Evolutionary conservation across 179 eudicot species (phyloP).

Genomic region (Beta macrorhiza): DNA sequence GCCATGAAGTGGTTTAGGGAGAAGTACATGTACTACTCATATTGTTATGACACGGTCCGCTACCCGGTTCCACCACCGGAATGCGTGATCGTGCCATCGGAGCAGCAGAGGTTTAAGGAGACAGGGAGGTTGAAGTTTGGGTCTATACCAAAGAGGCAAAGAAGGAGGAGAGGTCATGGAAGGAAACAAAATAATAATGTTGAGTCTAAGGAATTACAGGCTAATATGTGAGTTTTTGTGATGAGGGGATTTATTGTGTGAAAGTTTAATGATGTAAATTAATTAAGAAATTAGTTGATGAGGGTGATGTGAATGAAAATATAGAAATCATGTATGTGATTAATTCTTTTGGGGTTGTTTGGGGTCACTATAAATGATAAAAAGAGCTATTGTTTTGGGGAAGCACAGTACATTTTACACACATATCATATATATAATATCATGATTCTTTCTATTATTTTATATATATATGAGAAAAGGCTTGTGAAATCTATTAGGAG

Average conservation of each 20-base stretch:
- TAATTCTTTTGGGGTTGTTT: conserved; percentile 19
- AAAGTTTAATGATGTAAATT: conserved; percentile 16
- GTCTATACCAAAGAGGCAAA: conserved; percentile 26
- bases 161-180: conserved; percentile 22
- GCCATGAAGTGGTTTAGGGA: conserved; percentile 69
- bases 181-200: conserved; percentile 11
- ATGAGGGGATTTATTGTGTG: not conserved
- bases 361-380: not conserved
- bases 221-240: conserved; percentile 24
- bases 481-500: too few relatives aligned
- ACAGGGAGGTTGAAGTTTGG: conserved; percentile 41
- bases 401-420: conserved; percentile 13
- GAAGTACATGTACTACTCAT: conserved; percentile 69
- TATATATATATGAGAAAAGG: not conserved
- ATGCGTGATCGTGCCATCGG: conserved; percentile 32
- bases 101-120: conserved; percentile 38
- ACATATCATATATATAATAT: conserved; percentile 17
- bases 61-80: conserved; percentile 44
- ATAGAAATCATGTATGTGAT: conserved; percentile 4
- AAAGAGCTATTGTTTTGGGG: conserved; percentile 9
- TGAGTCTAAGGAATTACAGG: conserved; percentile 6
- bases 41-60: conserved; percentile 67
- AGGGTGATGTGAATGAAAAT: conserved; percentile 22
- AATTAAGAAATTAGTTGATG: conserved; percentile 8
- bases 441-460: conserved; percentile 25